Percentiles rank a stretch among this genome's conserved stretches.
These are phyloP conservation scores for Pseudopediastrum boryanum DNA, from an alignment of 139 green algal genomes.

Conservation along the genomic window DNA sequence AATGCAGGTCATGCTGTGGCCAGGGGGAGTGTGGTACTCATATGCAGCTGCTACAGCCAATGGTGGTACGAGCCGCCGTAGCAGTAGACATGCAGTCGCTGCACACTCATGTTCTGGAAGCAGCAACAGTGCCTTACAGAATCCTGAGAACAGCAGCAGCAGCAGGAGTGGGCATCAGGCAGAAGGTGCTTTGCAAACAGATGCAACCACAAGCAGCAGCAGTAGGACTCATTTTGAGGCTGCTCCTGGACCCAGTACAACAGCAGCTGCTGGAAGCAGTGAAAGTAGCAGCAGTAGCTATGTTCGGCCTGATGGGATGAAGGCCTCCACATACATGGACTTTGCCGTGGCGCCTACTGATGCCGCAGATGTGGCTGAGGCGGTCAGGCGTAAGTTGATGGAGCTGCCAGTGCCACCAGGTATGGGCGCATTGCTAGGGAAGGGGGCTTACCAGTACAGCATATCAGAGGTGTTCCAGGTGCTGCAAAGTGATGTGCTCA, in stretches of 20 bases:
- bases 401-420: constrained; percentile 34
- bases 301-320: neutral
- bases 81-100: no score
- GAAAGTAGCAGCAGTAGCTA: neutral
- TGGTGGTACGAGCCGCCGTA: neutral
- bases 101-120: no score
- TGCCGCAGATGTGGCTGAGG: constrained; percentile 58
- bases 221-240: neutral
- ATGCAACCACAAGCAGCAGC: neutral
- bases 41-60: neutral
- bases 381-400: constrained; percentile 48
- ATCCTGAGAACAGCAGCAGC: no score
- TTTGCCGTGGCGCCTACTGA: constrained; percentile 48
- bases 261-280: constrained; percentile 4
- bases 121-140: no score
- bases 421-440: constrained; percentile 63
- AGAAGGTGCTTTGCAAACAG: no score
- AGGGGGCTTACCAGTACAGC: constrained; percentile 49
- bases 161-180: no score
- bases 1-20: constrained; percentile 75
- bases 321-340: constrained; percentile 40
- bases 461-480: constrained; percentile 70
- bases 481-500: constrained; percentile 67
- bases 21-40: constrained; percentile 71
- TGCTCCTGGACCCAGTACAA: neutral